Evolutionary conservation across 805 yeast species (phyloP), one percentile per base, ranked within the genome.

Genomic region (Starmerella lactis-condensi): DNA sequence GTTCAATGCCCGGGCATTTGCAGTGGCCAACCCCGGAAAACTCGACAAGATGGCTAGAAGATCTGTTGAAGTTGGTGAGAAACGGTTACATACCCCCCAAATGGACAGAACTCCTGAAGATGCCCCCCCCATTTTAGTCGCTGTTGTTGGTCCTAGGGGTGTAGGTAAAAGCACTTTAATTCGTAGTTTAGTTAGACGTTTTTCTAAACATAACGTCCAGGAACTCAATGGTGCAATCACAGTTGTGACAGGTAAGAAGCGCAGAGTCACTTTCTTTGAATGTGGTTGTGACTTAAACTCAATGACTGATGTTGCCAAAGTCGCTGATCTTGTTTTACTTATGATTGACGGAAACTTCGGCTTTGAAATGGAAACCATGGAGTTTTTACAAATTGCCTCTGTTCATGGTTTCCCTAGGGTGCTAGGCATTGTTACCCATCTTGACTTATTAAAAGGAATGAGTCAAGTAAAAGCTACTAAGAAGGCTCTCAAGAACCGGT

Each of bases 331-430:
- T 39, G 93, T 91, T 7, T 61, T 89, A 29, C 53, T 89, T 38
- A 58, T 89, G 65, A 71, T 89, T 37, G 99, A 89, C 59, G 96
- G 98, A 36, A 89, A 89, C 53, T 89, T 81, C 52, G 99, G 99
- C 6, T 71, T 89, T 37, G 99, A 89, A 60, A 89, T 89, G 99
- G 99, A 89, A 56, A 89, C 98, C 6, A 91, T 89, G 96, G 99
- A 89, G 56, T 89, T 89, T 49, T 62, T 89, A 40, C 91, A 89
- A 48, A 68, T 89, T 42, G 91, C 94, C 3, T 93, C 89, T 46
- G 95, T 85, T 50, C 98, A 89, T 54, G 99, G 98, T 55, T 89
- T 89, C 83, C 99, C 99, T 25, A 69, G 94, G 45, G 91, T 89
- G 13, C 61, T 89, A 27, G 98, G 96, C 42, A 77, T 89, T 7